A percentile compares a stretch with the other conserved stretches of the same genome.
These are phyloP conservation scores for Excoecaria cochinchinensis DNA, from an alignment of 345 rosid genomes.

Conservation along the genomic window DNA sequence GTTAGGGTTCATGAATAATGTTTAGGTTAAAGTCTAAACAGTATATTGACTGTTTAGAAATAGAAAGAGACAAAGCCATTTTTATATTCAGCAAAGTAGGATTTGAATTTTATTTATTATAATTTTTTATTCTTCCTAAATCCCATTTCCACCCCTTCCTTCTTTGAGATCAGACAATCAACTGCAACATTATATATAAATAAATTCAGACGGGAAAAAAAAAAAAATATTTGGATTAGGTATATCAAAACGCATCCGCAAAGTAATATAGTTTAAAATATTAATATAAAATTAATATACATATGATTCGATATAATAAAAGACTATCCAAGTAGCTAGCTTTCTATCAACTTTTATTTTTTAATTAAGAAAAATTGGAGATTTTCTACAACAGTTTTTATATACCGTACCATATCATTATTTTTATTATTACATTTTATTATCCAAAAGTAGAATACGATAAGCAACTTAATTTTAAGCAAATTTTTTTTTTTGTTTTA, in stretches of 20 bases:
- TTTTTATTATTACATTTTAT: too few species aligned
- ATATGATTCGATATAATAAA: neutral
- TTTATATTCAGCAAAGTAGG: neutral
- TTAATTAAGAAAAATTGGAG: neutral
- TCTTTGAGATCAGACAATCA: neutral
- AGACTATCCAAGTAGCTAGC: conserved; percentile 17
- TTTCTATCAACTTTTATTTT: conserved; percentile 38
- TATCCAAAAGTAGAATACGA: too few species aligned
- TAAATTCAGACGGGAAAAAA: conserved; percentile 2
- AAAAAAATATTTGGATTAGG: conserved; percentile 42
- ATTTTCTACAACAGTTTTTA: neutral
- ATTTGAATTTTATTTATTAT: conserved; percentile 18
- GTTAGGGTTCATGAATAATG: neutral
- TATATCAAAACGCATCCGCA: conserved; percentile 30
- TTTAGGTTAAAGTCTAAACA: neutral
- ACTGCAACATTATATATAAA: neutral
- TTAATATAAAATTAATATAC: neutral
- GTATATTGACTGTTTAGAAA: neutral
- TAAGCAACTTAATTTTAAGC: too few species aligned
- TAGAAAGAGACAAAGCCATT: neutral
- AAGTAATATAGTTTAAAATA: conserved; percentile 15
- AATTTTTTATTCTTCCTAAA: conserved; percentile 3
- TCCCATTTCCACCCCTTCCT: conserved; percentile 16
- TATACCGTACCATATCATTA: too few species aligned
- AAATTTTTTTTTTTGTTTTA: too few species aligned